Conservation (phyloP, 192 early-diverging fungal species). For the Backusella sp. region DNA sequence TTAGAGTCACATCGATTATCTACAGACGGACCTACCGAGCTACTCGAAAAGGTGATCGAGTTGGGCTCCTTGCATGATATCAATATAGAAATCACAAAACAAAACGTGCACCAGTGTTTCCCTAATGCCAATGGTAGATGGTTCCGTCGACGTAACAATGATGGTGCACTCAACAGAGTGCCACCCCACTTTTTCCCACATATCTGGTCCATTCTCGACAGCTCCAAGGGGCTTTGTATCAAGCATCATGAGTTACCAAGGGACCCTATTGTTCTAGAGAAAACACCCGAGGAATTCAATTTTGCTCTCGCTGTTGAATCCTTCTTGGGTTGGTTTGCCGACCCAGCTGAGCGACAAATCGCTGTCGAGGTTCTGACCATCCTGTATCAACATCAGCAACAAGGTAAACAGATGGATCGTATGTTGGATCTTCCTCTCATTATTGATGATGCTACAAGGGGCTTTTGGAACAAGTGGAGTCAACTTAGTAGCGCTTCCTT, state of each 20-base stretch:
- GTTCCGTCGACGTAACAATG: constrained; percentile 74
- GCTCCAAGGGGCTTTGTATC: constrained; percentile 58
- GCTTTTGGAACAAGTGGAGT: constrained; percentile 73
- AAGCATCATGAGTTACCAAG: constrained; percentile 56
- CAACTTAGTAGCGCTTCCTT: constrained; percentile 31
- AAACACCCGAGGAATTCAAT: constrained; percentile 82
- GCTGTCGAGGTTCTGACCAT: constrained; percentile 70
- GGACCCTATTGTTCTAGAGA: constrained; percentile 77
- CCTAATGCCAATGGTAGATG: constrained; percentile 57
- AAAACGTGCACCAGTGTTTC: constrained; percentile 42
- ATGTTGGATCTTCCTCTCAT: constrained; percentile 60
- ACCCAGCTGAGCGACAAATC: constrained; percentile 80
- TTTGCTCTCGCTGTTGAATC: constrained; percentile 77
- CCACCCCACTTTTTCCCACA: constrained; percentile 75
- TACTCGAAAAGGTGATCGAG: constrained; percentile 51
- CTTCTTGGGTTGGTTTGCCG: constrained; percentile 65
- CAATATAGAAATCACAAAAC: constrained; percentile 43
- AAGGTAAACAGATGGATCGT: constrained; percentile 60
- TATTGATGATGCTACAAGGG: constrained; percentile 59
- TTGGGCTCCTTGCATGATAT: constrained; percentile 41
- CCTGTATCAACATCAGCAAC: constrained; percentile 62
- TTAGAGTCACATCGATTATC: constrained; percentile 52
- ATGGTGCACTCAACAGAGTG: constrained; percentile 80
- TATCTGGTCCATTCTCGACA: constrained; percentile 67
- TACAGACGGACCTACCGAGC: constrained; percentile 56